Percentiles rank a stretch among this genome's conserved stretches.
These are phyloP conservation scores for Ophiocordyceps australis DNA, from an alignment of 2,329 filamentous ascomycete genomes.

Conservation along the genomic window DNA sequence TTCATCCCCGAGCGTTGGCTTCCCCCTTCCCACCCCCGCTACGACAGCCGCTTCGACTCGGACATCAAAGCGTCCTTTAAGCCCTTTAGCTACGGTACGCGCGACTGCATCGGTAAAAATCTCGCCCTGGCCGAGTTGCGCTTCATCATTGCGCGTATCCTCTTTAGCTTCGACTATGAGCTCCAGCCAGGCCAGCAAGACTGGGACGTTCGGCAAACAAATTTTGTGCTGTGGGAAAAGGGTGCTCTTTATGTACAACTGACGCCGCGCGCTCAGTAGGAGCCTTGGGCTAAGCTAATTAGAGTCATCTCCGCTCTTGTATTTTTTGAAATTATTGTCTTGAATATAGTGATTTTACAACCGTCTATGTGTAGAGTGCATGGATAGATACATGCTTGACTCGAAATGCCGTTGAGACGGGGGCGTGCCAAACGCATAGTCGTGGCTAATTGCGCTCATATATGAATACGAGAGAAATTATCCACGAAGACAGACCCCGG, in stretches of 20 bases:
- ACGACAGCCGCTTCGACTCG: slow-evolving; percentile 15
- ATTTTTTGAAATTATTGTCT: too few relatives aligned
- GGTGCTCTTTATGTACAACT: slow-evolving; percentile 1
- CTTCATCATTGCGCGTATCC: slow-evolving; percentile 21
- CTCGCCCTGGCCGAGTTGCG: slow-evolving; percentile 28
- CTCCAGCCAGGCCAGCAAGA: neutral
- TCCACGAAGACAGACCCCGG: too few relatives aligned
- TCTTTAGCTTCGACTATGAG: slow-evolving; percentile 26
- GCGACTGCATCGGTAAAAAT: slow-evolving; percentile 22
- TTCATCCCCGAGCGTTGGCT: slow-evolving; percentile 30
- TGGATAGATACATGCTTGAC: too few relatives aligned
- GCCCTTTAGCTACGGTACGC: slow-evolving; percentile 18
- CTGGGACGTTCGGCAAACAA: slow-evolving; percentile 1
- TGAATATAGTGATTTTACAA: too few relatives aligned
- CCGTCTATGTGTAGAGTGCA: too few relatives aligned
- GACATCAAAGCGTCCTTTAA: slow-evolving; percentile 19
- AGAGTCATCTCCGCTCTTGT: too few relatives aligned
- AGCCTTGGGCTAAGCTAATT: too few relatives aligned
- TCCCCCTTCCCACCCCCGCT: slow-evolving; percentile 8
- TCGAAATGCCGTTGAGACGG: too few relatives aligned
- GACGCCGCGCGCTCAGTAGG: neutral
- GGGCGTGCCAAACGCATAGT: too few relatives aligned
- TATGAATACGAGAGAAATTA: too few relatives aligned
- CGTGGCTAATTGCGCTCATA: too few relatives aligned
- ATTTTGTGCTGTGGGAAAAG: slow-evolving; percentile 1